These are phyloP conservation scores for Sicyos baderoa DNA, from an alignment of 306 rosid species.

Conservation along the genomic window DNA sequence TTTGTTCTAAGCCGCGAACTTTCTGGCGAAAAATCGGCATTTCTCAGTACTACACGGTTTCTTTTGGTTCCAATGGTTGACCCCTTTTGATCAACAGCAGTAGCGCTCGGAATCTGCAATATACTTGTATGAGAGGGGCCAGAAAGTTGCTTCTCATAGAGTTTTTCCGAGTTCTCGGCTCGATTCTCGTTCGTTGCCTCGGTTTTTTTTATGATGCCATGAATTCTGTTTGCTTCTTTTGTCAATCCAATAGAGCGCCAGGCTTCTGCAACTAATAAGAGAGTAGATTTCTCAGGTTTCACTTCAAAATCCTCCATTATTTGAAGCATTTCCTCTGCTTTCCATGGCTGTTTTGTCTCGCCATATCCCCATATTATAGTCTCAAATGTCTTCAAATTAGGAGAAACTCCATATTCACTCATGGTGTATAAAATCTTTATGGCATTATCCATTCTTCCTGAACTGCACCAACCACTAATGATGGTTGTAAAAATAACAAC, in stretches of 20 bases:
- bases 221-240: constrained; percentile 44
- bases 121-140: constrained; percentile 29
- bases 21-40: constrained; percentile 33
- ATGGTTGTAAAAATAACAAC: constrained; percentile 58
- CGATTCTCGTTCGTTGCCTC: constrained; percentile 26
- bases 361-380: constrained; percentile 57
- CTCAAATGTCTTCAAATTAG: constrained; percentile 68
- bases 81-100: constrained; percentile 33
- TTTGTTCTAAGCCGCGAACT: constrained; percentile 32
- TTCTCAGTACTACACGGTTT: constrained; percentile 35
- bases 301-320: constrained; percentile 45
- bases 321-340: constrained; percentile 59
- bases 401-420: constrained; percentile 46
- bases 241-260: constrained; percentile 50
- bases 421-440: constrained; percentile 44
- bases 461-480: constrained; percentile 65
- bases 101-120: constrained; percentile 38
- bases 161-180: constrained; percentile 25
- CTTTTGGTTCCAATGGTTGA: constrained; percentile 35
- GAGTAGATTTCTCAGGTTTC: constrained; percentile 44
- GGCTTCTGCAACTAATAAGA: constrained; percentile 53
- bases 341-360: constrained; percentile 59
- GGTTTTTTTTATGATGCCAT: constrained; percentile 18
- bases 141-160: constrained; percentile 32
- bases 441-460: constrained; percentile 62